phyloP scores from a whole-genome alignment of 2,329 filamentous ascomycete genomes.

The Metarhizium album region DNA sequence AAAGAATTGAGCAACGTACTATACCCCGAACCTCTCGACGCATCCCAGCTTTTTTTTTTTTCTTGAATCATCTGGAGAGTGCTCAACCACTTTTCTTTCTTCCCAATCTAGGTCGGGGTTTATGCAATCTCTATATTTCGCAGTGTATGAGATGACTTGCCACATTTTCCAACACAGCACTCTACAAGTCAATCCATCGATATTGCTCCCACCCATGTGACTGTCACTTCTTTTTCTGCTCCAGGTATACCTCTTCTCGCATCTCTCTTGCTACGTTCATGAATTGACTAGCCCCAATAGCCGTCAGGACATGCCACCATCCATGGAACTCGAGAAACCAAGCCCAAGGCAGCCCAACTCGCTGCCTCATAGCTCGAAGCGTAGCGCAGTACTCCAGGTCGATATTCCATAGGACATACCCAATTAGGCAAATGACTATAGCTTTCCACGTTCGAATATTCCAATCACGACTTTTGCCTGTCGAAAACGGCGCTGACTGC shows the following conservation, averaged over 20 bases:
- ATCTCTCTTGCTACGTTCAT: slow-evolving; percentile 22
- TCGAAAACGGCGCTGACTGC: not conserved
- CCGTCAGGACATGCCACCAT: slow-evolving; percentile 56
- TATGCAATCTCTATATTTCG: no score
- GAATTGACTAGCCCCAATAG: slow-evolving; percentile 36
- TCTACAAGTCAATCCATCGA: not conserved
- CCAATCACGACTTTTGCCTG: not conserved
- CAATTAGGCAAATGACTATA: not conserved
- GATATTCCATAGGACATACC: slow-evolving; percentile 11
- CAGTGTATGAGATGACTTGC: no score
- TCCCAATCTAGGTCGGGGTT: no score
- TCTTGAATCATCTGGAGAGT: not conserved
- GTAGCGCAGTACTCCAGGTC: slow-evolving; percentile 27
- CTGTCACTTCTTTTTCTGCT: not conserved
- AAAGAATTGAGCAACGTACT: not conserved
- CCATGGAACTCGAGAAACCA: slow-evolving; percentile 49
- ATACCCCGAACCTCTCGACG: not conserved
- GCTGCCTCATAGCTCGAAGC: slow-evolving; percentile 32
- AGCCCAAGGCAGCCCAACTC: slow-evolving; percentile 41
- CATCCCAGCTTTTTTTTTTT: not conserved
- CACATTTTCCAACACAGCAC: no score
- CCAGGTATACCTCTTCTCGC: not conserved
- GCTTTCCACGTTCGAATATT: not conserved
- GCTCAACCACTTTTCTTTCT: not conserved
- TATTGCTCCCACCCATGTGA: not conserved